Conservation (phyloP, 2,329 filamentous ascomycete genomes). For the Sporothrix sp. region DNA sequence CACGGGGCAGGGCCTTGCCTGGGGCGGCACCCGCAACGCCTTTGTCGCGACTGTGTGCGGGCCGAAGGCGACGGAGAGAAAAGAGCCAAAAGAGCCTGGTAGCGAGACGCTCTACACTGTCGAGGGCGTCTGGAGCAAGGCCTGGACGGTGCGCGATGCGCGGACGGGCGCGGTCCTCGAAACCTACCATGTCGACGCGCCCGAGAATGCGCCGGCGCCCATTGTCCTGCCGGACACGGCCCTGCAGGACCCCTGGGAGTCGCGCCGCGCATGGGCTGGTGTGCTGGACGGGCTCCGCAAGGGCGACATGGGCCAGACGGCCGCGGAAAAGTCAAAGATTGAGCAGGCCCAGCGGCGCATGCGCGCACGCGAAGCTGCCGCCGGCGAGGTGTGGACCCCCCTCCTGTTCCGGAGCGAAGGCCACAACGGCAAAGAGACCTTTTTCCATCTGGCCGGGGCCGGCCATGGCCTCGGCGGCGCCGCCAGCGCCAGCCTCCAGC, state of each 20-base stretch:
- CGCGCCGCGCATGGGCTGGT: constrained; percentile 67
- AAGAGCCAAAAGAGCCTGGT: too few relatives aligned
- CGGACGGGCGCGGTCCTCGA: constrained; percentile 27
- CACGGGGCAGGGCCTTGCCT: constrained; percentile 34
- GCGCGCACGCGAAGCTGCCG: constrained; percentile 55
- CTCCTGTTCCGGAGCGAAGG: constrained; percentile 25
- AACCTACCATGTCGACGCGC: constrained; percentile 28
- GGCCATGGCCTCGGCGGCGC: not conserved
- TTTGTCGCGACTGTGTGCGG: constrained; percentile 36
- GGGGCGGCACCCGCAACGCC: constrained; percentile 35
- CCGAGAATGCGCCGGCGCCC: constrained; percentile 24
- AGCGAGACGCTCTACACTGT: constrained; percentile 29
- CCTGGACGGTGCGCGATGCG: constrained; percentile 28
- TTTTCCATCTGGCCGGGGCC: constrained; percentile 24
- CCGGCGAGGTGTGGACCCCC: constrained; percentile 33
- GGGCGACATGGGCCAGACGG: constrained; percentile 65
- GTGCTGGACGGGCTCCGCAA: constrained; percentile 63
- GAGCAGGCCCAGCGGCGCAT: constrained; percentile 73
- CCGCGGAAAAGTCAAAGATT: constrained; percentile 64
- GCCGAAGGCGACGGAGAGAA: constrained; percentile 24
- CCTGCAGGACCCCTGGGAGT: constrained; percentile 70
- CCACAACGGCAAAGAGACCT: constrained; percentile 23
- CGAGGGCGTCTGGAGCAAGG: constrained; percentile 35
- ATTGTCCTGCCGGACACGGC: constrained; percentile 42
- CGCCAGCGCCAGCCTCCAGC: constrained; percentile 18